Percentiles rank a stretch among this genome's conserved stretches.
phyloP scores from a whole-genome alignment of 768 basidiomycete species.

The Lyophyllum atratum region DNA sequence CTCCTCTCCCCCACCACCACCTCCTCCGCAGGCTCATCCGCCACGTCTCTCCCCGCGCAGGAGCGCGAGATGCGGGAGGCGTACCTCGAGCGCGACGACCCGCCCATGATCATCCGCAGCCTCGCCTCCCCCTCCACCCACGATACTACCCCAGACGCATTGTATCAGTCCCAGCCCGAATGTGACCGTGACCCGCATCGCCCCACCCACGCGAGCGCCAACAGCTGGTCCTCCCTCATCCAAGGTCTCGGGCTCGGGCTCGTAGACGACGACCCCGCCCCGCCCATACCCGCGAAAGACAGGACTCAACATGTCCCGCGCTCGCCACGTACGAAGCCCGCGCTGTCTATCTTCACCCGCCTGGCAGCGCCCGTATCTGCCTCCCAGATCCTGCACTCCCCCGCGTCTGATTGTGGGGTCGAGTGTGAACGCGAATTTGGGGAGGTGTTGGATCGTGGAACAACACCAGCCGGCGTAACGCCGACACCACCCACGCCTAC shows the following conservation, averaged over 20 bases:
- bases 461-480: no score
- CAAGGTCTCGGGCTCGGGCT: no score
- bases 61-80: constrained; percentile 11
- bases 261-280: neutral
- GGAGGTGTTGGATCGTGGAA: no score
- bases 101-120: neutral
- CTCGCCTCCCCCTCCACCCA: neutral
- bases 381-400: neutral
- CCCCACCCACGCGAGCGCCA: neutral
- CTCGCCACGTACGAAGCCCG: neutral
- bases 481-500: neutral
- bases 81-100: constrained; percentile 9
- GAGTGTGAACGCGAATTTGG: no score
- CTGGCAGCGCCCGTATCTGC: neutral
- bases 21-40: neutral
- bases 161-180: neutral
- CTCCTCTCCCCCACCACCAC: neutral
- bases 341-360: neutral
- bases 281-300: neutral
- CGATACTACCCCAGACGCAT: neutral
- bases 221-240: no score
- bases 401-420: neutral
- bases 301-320: neutral
- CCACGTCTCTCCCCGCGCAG: neutral
- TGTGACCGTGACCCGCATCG: neutral